These are phyloP conservation scores for Lasiodiplodia gonubiensis DNA, from an alignment of 2,329 filamentous ascomycete species.

Conservation along the genomic window DNA sequence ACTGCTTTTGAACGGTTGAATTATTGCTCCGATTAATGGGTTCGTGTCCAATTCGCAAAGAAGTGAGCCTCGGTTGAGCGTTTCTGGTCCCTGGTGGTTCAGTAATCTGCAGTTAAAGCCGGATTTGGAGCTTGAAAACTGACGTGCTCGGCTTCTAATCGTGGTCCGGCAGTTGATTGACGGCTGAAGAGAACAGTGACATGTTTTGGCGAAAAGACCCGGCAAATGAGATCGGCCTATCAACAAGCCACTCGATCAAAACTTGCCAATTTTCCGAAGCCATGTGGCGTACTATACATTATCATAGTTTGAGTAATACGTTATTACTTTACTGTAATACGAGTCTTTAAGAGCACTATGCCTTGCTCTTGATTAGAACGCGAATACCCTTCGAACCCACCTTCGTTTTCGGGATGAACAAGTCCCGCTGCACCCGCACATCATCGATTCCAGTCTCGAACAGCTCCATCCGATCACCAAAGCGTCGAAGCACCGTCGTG, in stretches of 20 bases:
- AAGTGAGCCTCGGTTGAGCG: neutral
- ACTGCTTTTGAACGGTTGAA: neutral
- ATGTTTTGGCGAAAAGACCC: no score
- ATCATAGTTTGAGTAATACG: neutral
- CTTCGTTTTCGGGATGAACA: slow-evolving; percentile 45
- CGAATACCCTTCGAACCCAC: slow-evolving; percentile 45
- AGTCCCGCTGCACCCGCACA: slow-evolving; percentile 45
- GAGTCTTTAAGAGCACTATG: neutral
- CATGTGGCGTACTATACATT: neutral
- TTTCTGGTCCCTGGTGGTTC: neutral
- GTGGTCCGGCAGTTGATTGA: neutral
- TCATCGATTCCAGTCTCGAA: slow-evolving; percentile 38
- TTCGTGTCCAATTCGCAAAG: neutral
- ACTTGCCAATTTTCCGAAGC: neutral
- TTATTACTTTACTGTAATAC: neutral
- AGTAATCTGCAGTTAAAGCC: neutral
- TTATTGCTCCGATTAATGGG: neutral
- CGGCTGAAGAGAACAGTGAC: no score
- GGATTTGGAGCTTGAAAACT: neutral
- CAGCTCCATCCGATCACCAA: slow-evolving; percentile 28
- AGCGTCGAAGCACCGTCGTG: slow-evolving; percentile 29
- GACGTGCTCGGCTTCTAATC: no score
- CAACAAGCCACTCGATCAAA: neutral
- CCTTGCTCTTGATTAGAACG: slow-evolving; percentile 31
- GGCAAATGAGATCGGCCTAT: neutral